Conservation (phyloP, 164 flowering plant genomes). For the Litsea cubeba region DNA sequence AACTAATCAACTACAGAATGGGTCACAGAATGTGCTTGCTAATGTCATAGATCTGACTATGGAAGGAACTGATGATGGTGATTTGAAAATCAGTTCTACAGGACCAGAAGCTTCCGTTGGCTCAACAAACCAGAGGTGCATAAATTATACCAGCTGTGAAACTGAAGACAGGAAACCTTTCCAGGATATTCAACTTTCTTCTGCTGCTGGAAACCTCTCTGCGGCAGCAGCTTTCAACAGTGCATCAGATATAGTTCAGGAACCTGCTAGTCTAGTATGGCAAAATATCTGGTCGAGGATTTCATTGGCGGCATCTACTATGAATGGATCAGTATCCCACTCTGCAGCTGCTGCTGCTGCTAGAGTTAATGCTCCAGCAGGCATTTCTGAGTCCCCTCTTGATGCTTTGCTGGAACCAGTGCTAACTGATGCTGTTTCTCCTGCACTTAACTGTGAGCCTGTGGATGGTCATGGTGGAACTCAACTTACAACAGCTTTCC, state of each 20-base stretch:
- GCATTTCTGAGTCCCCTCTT: background rate
- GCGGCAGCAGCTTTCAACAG: conserved; percentile 11
- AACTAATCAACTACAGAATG: conserved; percentile 18
- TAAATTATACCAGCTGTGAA: conserved; percentile 13
- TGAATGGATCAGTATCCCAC: conserved; percentile 10
- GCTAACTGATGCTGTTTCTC: conserved; percentile 41
- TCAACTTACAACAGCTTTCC: conserved; percentile 13
- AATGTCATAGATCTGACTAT: conserved; percentile 55
- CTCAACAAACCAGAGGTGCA: background rate
- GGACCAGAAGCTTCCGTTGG: background rate
- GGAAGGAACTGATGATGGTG: conserved; percentile 20
- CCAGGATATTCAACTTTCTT: conserved; percentile 11
- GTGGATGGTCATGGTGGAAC: conserved; percentile 19
- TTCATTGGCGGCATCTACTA: conserved; percentile 10
- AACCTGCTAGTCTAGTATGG: conserved; percentile 10
- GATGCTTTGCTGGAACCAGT: conserved; percentile 23
- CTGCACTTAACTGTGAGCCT: conserved; percentile 29
- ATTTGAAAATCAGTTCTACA: conserved; percentile 20
- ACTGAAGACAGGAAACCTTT: conserved; percentile 57
- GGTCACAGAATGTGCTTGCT: conserved; percentile 6
- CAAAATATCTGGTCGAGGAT: conserved; percentile 38
- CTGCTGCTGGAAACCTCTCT: conserved; percentile 1
- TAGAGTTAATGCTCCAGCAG: conserved; percentile 6
- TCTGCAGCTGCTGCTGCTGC: conserved; percentile 4
- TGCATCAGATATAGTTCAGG: conserved; percentile 23